Percentiles rank a stretch among this genome's conserved stretches.
Evolutionary conservation across 176 grass and related monocot genomes (phyloP).

Genomic region (Juncus effusus): DNA sequence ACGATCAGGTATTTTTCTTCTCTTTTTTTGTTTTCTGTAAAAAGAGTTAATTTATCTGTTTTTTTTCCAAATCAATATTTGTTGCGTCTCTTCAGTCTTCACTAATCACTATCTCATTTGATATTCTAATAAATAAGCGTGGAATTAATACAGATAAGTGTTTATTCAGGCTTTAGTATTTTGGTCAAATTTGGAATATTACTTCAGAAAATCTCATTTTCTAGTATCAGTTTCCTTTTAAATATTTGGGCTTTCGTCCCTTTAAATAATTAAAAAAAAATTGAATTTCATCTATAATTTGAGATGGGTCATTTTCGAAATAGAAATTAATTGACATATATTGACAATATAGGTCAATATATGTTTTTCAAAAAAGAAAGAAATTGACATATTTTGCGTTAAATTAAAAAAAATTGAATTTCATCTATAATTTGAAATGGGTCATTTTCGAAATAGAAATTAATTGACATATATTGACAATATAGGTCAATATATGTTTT

Average conservation of each 20-base stretch:
- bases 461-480: too few relatives aligned
- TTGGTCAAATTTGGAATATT: too few relatives aligned
- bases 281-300: too few relatives aligned
- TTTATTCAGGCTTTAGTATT: too few relatives aligned
- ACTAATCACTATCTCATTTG: neutral
- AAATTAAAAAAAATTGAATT: conserved; percentile 1
- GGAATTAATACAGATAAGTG: neutral
- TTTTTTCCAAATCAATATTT: neutral
- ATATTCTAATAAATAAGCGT: conserved; percentile 3
- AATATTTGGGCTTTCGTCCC: too few relatives aligned
- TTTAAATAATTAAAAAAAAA: too few relatives aligned
- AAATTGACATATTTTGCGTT: conserved; percentile 14
- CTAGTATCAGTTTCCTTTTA: too few relatives aligned
- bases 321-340: too few relatives aligned
- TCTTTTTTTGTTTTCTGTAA: neutral
- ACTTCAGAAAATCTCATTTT: too few relatives aligned
- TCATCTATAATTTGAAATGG: too few relatives aligned
- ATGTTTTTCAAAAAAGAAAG: neutral
- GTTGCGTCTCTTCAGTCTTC: neutral
- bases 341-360: neutral
- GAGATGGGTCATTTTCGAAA: too few relatives aligned
- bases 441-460: too few relatives aligned
- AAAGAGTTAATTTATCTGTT: neutral
- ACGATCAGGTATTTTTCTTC: neutral
- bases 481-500: neutral